Evolutionary conservation across 1,284 basidiomycete genomes (phyloP), one percentile per base, ranked within the genome.

Genomic region (Puccinia polysora): DNA sequence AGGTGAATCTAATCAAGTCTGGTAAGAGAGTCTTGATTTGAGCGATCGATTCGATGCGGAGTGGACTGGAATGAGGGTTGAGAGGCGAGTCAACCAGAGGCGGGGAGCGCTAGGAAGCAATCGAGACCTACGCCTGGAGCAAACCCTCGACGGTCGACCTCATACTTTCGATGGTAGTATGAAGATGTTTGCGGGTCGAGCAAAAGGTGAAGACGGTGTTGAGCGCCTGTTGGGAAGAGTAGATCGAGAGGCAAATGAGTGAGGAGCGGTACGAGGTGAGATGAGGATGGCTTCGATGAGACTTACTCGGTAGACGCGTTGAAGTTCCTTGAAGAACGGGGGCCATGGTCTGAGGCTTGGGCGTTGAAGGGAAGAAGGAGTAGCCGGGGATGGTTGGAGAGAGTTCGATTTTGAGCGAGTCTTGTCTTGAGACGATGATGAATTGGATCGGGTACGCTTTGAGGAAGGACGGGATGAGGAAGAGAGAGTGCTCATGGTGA

Each of bases 131-230:
- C 89, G 86, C 82, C 77, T 89, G 89, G 8, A 91, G 81, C 15
- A 92, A 82, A 50, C 84, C 83, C 80, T 94, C 89, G 0, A 91
- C 89, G 30, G 89, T 90, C 12, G 84, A 83, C 58, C 88, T 85
- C 43, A 94, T 84, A 6, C 86, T 84, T 4, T 87, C 83, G 78
- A 91, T 93, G 0, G 90, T 91, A 2, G 86, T 87, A 1, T 89
- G 88, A 63, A 95, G 81, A 75, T 90, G 87, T 76, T 90, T 90
- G 75, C 89, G 84, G 0, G 89, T 88, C 2, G 89, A 89, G 69
- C 90, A 85, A 77, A 95, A 95, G 0, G 89, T 90, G 65, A 93
- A 85, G 1, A 95, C 90, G 4, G 91, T 92, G 76, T 93, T 94
- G 73, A 95, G 82, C 18, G 91, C 90, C 88, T 92, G 50, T 45